Conservation (phyloP, 2,329 filamentous ascomycete genomes). For the Mariannaea elegans region DNA sequence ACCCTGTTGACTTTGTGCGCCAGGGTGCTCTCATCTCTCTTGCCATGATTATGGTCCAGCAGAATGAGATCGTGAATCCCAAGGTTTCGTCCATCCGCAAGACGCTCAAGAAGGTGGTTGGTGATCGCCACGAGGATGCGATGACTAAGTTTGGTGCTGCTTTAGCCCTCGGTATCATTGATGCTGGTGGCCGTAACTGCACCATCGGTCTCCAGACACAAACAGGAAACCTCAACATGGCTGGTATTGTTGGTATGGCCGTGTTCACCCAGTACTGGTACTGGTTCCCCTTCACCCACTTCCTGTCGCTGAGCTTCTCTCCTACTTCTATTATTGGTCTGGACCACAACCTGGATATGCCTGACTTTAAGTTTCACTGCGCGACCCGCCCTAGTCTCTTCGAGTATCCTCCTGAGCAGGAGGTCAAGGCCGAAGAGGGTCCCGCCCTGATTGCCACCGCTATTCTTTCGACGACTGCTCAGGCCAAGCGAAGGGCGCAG, state of each 20-base stretch:
- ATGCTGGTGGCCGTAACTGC: slow-evolving; percentile 97
- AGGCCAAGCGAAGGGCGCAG: slow-evolving; percentile 93
- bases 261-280: slow-evolving; percentile 99
- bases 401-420: slow-evolving; percentile 96
- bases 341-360: slow-evolving; percentile 92
- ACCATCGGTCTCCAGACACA: slow-evolving; percentile 98
- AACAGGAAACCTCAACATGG: slow-evolving; percentile 98
- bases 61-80: slow-evolving; percentile 98
- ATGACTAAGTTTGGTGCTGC: slow-evolving; percentile 99
- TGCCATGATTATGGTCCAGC: slow-evolving; percentile 99
- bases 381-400: slow-evolving; percentile 95
- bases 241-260: slow-evolving; percentile 95
- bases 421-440: slow-evolving; percentile 93
- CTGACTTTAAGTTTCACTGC: slow-evolving; percentile 94
- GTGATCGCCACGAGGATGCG: slow-evolving; percentile 95
- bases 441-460: slow-evolving; percentile 95
- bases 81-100: slow-evolving; percentile 93
- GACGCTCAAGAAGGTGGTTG: slow-evolving; percentile 91
- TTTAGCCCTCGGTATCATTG: slow-evolving; percentile 94
- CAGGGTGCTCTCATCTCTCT: slow-evolving; percentile 94
- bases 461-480: slow-evolving; percentile 93
- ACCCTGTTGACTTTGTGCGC: slow-evolving; percentile 96
- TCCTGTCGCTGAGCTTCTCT: slow-evolving; percentile 94
- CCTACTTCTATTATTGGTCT: slow-evolving; percentile 95
- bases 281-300: slow-evolving; percentile 99